Evolutionary conservation across 75 land plant species (phyloP).

Genomic region (Azolla pinnata): DNA sequence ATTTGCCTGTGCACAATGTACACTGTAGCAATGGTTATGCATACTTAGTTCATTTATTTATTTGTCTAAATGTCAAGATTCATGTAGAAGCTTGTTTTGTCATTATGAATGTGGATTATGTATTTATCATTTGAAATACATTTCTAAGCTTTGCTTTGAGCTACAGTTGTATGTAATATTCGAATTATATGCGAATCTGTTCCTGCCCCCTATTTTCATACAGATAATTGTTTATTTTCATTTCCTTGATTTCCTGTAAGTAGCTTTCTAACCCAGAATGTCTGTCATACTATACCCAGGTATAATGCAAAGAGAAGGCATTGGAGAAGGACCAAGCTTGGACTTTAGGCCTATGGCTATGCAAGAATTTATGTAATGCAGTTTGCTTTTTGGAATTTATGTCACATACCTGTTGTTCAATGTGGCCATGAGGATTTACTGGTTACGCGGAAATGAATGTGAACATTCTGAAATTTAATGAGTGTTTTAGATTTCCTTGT

Average conservation of each 20-base stretch:
- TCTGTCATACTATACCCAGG: slow-evolving; percentile 14
- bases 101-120: not conserved
- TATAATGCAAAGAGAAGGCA: slow-evolving; percentile 85
- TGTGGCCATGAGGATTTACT: too few relatives aligned
- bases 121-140: not conserved
- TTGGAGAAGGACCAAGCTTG: slow-evolving; percentile 77
- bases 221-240: not conserved
- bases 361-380: too few relatives aligned
- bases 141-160: not conserved
- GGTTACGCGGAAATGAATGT: too few relatives aligned
- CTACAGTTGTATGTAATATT: not conserved
- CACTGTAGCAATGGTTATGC: too few relatives aligned
- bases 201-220: not conserved
- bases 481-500: too few relatives aligned
- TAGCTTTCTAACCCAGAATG: not conserved
- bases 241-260: not conserved
- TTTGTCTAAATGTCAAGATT: too few relatives aligned
- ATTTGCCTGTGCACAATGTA: too few relatives aligned
- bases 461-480: too few relatives aligned
- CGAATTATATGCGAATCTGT: not conserved
- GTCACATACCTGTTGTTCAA: too few relatives aligned
- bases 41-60: too few relatives aligned
- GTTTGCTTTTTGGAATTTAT: too few relatives aligned
- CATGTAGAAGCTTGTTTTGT: not conserved
- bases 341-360: slow-evolving; percentile 47